Evolutionary conservation across 305 asterid species (phyloP).

Genomic region (Fraxinus floribunda): DNA sequence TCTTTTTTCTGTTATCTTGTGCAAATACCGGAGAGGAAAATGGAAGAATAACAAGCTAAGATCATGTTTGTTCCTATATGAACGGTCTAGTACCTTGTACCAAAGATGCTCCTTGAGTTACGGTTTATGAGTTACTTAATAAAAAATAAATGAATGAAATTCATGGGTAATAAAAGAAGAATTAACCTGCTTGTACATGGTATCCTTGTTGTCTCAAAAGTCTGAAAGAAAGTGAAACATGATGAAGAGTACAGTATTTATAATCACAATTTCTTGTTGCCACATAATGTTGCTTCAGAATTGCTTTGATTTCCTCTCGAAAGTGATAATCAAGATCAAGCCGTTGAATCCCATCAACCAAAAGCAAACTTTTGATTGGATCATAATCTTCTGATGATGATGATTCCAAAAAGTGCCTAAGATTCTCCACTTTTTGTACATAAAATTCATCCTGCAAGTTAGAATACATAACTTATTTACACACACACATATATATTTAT

Average conservation of each 20-base stretch:
- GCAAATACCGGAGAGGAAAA: neutral
- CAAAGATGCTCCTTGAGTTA: neutral
- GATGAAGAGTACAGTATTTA: conserved; percentile 10
- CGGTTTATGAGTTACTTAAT: neutral
- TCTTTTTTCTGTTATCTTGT: neutral
- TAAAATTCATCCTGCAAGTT: neutral
- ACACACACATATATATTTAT: neutral
- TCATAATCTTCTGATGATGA: neutral
- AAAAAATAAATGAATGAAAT: neutral
- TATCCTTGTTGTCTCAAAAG: conserved; percentile 49
- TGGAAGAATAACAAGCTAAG: neutral
- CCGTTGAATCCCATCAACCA: conserved; percentile 47
- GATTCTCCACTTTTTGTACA: conserved; percentile 19
- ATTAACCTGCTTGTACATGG: conserved; percentile 28
- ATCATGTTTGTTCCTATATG: neutral
- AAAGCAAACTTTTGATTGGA: conserved; percentile 17
- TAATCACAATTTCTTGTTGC: neutral
- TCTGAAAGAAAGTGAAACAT: conserved; percentile 46
- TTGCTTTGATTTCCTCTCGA: conserved; percentile 33
- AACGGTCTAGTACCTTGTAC: neutral
- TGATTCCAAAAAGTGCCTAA: conserved; percentile 5
- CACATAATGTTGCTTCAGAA: conserved; percentile 23
- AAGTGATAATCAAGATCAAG: conserved; percentile 39
- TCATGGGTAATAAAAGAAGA: neutral
- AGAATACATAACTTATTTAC: neutral